These are phyloP conservation scores for Sphaerobolus stellatus DNA, from an alignment of 1,284 basidiomycete species.

Conservation along the genomic window DNA sequence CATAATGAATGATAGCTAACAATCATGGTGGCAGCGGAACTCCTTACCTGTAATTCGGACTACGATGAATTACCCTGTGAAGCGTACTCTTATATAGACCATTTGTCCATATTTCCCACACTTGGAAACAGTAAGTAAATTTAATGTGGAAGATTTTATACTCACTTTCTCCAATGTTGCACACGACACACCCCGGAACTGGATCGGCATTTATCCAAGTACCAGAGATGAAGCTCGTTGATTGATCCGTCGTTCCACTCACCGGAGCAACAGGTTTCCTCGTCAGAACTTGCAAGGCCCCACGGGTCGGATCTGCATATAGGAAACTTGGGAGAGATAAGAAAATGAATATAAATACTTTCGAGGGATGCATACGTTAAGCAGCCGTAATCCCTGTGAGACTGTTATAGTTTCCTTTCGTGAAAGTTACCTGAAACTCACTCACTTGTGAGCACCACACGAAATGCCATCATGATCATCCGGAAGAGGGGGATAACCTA, in stretches of 20 bases:
- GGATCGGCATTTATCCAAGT: slow-evolving; percentile 80
- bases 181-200: slow-evolving; percentile 73
- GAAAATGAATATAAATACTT: slow-evolving; percentile 11
- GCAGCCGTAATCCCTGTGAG: slow-evolving; percentile 76
- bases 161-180: slow-evolving; percentile 83
- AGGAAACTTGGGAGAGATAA: slow-evolving; percentile 56
- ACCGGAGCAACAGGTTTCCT: slow-evolving; percentile 46
- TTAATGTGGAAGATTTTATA: neutral
- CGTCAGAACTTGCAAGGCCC: slow-evolving; percentile 79
- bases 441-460: slow-evolving; percentile 81
- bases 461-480: slow-evolving; percentile 74
- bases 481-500: slow-evolving; percentile 84
- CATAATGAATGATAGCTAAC: neutral
- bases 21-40: neutral
- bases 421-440: slow-evolving; percentile 2
- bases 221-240: slow-evolving; percentile 33
- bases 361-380: slow-evolving; percentile 57
- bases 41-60: slow-evolving; percentile 67
- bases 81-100: slow-evolving; percentile 76
- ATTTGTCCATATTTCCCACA: slow-evolving; percentile 86
- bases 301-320: slow-evolving; percentile 73
- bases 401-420: slow-evolving; percentile 4
- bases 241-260: slow-evolving; percentile 15
- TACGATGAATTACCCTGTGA: slow-evolving; percentile 74
- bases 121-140: slow-evolving; percentile 32